A percentile compares a stretch with the other conserved stretches of the same genome.
phyloP scores from a whole-genome alignment of 2,329 filamentous ascomycete genomes.

The Cordyceps cicadae region DNA sequence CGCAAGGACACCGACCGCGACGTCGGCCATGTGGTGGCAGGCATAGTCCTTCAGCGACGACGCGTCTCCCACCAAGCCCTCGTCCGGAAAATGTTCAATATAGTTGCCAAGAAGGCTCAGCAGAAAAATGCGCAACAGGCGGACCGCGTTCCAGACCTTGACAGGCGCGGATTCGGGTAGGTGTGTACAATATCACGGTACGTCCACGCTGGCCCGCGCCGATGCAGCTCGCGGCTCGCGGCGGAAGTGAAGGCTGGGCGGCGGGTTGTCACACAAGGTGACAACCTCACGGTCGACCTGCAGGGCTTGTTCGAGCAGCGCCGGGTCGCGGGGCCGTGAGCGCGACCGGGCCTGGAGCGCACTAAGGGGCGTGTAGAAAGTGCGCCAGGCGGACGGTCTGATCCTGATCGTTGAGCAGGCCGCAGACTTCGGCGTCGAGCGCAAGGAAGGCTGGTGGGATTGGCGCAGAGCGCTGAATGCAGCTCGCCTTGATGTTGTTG shows the following conservation, averaged over 20 bases:
- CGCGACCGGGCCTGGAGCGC: conserved; percentile 13
- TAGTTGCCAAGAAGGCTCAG: conserved; percentile 12
- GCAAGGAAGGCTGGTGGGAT: conserved; percentile 17
- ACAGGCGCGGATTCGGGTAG: conserved; percentile 16
- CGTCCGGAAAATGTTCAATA: conserved; percentile 1
- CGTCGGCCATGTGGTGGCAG: conserved; percentile 12
- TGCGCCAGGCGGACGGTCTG: neutral
- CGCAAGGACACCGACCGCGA: conserved; percentile 17
- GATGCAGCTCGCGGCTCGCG: neutral
- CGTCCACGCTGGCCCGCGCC: conserved; percentile 10
- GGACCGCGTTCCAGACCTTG: conserved; percentile 20
- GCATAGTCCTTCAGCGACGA: conserved; percentile 7
- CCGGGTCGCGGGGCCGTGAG: neutral
- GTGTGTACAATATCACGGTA: conserved; percentile 14
- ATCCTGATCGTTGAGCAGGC: conserved; percentile 13
- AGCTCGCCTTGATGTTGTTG: conserved; percentile 21
- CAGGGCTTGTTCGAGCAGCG: conserved; percentile 15
- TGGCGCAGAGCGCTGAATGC: conserved; percentile 17
- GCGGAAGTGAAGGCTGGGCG: neutral
- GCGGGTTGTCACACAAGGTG: conserved; percentile 1
- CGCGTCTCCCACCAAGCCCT: neutral
- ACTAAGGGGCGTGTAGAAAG: conserved; percentile 13
- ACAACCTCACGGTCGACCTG: conserved; percentile 15
- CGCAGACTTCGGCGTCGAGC: conserved; percentile 12
- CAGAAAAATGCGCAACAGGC: conserved; percentile 20